phyloP scores from a whole-genome alignment of 2,329 filamentous ascomycete genomes.

The Pseudocercospora fijiensis region DNA sequence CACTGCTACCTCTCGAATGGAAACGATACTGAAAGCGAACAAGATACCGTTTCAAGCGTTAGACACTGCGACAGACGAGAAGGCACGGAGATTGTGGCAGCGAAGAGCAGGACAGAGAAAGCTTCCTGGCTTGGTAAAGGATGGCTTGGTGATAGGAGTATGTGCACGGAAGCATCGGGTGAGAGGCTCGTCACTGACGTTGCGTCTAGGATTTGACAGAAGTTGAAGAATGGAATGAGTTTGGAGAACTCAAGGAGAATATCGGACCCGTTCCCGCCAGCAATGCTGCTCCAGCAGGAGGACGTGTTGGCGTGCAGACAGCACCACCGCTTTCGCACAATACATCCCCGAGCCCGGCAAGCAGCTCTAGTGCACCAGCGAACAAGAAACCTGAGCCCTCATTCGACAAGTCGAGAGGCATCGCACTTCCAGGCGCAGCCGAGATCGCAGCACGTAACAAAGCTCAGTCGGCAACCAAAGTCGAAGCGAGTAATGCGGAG shows the following conservation, averaged over 20 bases:
- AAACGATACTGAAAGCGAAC: conserved; percentile 94
- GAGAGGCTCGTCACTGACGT: conserved; percentile 3
- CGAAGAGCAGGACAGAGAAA: conserved; percentile 82
- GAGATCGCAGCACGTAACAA: conserved; percentile 33
- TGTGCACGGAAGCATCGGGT: conserved; percentile 42
- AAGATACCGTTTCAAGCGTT: conserved; percentile 89
- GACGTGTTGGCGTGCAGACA: conserved; percentile 31
- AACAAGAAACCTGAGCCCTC: conserved; percentile 24
- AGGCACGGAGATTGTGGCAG: conserved; percentile 84
- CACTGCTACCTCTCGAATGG: conserved; percentile 89
- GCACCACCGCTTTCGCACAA: conserved; percentile 27
- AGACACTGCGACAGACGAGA: conserved; percentile 86
- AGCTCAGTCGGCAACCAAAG: conserved; percentile 7
- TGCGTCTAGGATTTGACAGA: conserved; percentile 75
- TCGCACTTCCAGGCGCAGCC: conserved; percentile 37
- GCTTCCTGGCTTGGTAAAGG: conserved; percentile 84
- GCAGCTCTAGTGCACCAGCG: conserved; percentile 11
- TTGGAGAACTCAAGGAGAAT: conserved; percentile 87
- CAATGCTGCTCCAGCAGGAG: conserved; percentile 31
- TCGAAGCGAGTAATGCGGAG: conserved; percentile 26
- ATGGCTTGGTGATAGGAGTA: conserved; percentile 81
- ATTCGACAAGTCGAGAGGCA: conserved; percentile 26
- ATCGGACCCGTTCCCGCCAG: conserved; percentile 56
- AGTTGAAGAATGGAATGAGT: conserved; percentile 99
- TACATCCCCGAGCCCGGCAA: conserved; percentile 4